These are phyloP conservation scores for Phellopilus nigrolimitatus DNA, from an alignment of 1,284 basidiomycete species.

Conservation along the genomic window DNA sequence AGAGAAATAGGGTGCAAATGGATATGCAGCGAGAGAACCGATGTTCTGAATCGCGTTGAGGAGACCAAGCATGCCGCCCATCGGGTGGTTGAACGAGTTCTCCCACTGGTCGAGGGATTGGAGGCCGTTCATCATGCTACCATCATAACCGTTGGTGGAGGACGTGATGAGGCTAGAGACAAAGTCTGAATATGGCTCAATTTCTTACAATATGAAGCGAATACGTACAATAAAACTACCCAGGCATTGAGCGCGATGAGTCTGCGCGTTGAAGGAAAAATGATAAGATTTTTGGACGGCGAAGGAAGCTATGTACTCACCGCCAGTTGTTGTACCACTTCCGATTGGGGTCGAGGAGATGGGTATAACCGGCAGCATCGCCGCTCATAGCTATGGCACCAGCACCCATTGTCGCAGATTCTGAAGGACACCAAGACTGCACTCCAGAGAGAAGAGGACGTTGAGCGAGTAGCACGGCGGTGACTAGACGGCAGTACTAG, in stretches of 20 bases:
- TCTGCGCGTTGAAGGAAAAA: conserved; percentile 29
- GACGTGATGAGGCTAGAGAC: conserved; percentile 59
- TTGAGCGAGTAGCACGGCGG: too few relatives aligned
- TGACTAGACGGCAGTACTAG: too few relatives aligned
- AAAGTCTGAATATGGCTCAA: conserved; percentile 1
- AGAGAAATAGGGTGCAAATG: conserved; percentile 66
- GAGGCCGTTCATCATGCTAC: conserved; percentile 73
- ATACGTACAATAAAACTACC: conserved; percentile 58
- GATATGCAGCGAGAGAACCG: conserved; percentile 58
- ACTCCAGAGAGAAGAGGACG: too few relatives aligned
- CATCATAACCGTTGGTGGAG: conserved; percentile 72
- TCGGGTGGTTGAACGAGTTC: conserved; percentile 49
- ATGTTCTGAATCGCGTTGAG: conserved; percentile 71
- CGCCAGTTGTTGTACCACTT: conserved; percentile 21
- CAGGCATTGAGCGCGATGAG: conserved; percentile 60
- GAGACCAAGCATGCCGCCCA: conserved; percentile 55
- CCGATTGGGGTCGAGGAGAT: conserved; percentile 20
- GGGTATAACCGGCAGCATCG: conserved; percentile 9
- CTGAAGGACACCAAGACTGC: too few relatives aligned
- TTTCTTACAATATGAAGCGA: neutral
- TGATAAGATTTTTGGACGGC: conserved; percentile 8
- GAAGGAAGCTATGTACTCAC: conserved; percentile 6
- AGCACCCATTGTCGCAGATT: too few relatives aligned
- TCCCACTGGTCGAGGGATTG: conserved; percentile 62
- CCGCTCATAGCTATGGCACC: conserved; percentile 6